Evolutionary conservation across 2,329 filamentous ascomycete genomes (phyloP).

Genomic region (Zasmidium angulare): DNA sequence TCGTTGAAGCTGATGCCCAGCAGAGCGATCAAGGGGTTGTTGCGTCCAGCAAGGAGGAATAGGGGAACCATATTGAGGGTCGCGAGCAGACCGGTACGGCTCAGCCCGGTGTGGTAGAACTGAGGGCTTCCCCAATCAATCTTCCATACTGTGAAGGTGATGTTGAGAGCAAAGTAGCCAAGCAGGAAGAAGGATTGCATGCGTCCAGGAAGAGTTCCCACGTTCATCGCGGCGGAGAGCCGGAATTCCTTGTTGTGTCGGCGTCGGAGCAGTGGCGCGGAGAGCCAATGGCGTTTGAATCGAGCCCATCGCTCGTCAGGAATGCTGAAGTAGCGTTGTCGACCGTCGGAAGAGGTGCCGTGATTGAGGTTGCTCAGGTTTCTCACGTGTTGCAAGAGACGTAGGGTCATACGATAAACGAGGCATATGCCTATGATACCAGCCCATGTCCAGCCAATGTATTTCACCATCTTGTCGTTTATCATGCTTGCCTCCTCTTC

Average conservation of each 20-base stretch:
- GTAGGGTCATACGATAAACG: conserved; percentile 64
- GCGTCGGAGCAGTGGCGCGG: conserved; percentile 48
- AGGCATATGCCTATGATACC: conserved; percentile 63
- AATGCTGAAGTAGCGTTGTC: conserved; percentile 72
- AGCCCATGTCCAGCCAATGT: conserved; percentile 53
- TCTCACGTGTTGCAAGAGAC: conserved; percentile 67
- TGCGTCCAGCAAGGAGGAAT: conserved; percentile 71
- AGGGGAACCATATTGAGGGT: conserved; percentile 78
- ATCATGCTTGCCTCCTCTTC: conserved; percentile 16
- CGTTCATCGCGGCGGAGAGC: conserved; percentile 49
- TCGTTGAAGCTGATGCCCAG: conserved; percentile 77
- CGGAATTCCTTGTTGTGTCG: conserved; percentile 54
- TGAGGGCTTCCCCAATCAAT: conserved; percentile 59
- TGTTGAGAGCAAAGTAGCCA: conserved; percentile 50
- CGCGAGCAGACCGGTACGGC: conserved; percentile 68
- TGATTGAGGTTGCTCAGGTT: conserved; percentile 74
- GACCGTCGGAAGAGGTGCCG: conserved; percentile 52
- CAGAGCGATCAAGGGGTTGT: conserved; percentile 73
- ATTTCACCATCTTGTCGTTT: conserved; percentile 36
- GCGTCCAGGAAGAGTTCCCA: conserved; percentile 51
- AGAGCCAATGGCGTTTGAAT: conserved; percentile 48
- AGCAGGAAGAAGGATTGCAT: conserved; percentile 49
- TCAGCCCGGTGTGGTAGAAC: conserved; percentile 66
- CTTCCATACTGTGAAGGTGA: conserved; percentile 47
- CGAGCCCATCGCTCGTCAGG: conserved; percentile 53